Percentiles rank a stretch among this genome's conserved stretches.
phyloP scores from a whole-genome alignment of 163 green algal species.

The Scenedesmus sp. region DNA sequence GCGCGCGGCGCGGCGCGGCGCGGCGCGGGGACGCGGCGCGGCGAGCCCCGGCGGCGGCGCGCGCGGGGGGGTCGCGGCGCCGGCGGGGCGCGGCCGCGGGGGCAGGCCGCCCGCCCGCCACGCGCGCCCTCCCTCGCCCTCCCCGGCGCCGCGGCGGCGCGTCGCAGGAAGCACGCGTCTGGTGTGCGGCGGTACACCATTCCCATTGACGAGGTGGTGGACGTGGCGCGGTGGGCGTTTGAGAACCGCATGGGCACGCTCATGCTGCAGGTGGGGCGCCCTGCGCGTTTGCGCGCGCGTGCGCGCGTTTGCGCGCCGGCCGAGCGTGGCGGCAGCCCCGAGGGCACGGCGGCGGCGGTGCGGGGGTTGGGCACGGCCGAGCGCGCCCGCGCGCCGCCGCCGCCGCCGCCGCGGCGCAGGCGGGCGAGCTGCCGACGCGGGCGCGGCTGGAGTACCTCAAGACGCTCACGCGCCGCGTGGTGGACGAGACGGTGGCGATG shows the following conservation, averaged over 20 bases:
- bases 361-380: too few species aligned
- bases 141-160: too few species aligned
- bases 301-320: background rate
- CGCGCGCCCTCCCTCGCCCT: too few species aligned
- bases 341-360: too few species aligned
- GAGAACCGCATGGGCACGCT: conserved; percentile 68
- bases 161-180: too few species aligned
- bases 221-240: conserved; percentile 64
- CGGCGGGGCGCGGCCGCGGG: too few species aligned
- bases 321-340: background rate
- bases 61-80: too few species aligned
- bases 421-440: conserved; percentile 64
- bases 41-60: too few species aligned
- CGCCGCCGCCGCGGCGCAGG: conserved; percentile 39
- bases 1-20: conserved; percentile 31
- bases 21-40: too few species aligned
- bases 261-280: conserved; percentile 58
- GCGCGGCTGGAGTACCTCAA: conserved; percentile 61
- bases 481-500: conserved; percentile 56
- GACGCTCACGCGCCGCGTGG: conserved; percentile 39
- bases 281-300: too few species aligned
- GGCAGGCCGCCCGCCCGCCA: too few species aligned
- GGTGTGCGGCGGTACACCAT: conserved; percentile 60
- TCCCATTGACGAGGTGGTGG: conserved; percentile 63
- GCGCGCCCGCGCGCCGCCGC: too few species aligned